Evolutionary conservation across 169 alveolate genomes (phyloP).

Genomic region (Plasmodium fragile): DNA sequence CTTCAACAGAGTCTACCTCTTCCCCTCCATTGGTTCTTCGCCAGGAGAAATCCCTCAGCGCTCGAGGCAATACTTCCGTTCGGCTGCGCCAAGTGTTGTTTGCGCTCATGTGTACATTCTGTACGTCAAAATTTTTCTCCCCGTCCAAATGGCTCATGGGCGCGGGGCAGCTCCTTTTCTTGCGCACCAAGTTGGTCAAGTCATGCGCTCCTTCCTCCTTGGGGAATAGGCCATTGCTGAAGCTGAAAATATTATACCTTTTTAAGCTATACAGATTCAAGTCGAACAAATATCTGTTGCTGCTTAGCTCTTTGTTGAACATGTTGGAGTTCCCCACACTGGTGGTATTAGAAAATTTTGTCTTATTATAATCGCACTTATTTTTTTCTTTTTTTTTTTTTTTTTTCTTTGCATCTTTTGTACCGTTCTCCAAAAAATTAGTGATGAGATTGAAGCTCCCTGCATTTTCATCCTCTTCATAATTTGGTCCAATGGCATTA

Average conservation of each 20-base stretch:
- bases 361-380: neutral
- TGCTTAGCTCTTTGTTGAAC: constrained; percentile 32
- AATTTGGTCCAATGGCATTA: neutral
- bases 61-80: neutral
- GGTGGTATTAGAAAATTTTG: neutral
- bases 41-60: neutral
- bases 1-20: neutral
- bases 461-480: neutral
- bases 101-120: neutral
- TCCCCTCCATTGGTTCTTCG: neutral
- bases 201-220: neutral
- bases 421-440: neutral
- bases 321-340: neutral
- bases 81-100: neutral
- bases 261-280: constrained; percentile 25
- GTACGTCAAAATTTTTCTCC: neutral
- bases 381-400: constrained; percentile 10
- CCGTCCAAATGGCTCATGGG: neutral
- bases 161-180: neutral
- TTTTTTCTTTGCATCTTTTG: neutral
- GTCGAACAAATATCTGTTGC: constrained; percentile 47
- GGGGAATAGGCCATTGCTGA: constrained; percentile 8
- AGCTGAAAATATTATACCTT: constrained; percentile 39
- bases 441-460: neutral
- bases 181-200: neutral